phyloP scores from a whole-genome alignment of 257 asterid genomes.

The Nicotiana tabacum region DNA sequence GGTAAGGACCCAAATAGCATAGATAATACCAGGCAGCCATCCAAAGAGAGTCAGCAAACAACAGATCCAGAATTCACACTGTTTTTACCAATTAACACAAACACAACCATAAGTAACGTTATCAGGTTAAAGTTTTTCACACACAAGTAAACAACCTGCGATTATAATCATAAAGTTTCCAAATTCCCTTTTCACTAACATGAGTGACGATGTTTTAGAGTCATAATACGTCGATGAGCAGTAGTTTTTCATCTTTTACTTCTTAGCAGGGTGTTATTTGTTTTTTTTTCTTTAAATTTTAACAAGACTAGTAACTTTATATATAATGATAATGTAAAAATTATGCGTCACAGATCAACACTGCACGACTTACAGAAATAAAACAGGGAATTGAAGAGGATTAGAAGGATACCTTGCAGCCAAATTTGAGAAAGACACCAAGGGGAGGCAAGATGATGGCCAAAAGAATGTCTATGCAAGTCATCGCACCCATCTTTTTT shows the following conservation, averaged over 20 bases:
- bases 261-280: too few relatives aligned
- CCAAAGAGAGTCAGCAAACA: conserved; percentile 10
- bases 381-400: neutral
- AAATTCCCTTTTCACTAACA: too few relatives aligned
- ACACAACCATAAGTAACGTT: too few relatives aligned
- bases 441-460: conserved; percentile 28
- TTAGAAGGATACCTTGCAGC: conserved; percentile 21
- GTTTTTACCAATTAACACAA: neutral
- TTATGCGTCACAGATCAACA: too few relatives aligned
- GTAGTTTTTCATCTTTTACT: too few relatives aligned
- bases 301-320: too few relatives aligned
- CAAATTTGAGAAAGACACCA: conserved; percentile 28
- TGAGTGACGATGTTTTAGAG: too few relatives aligned
- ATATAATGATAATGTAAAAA: too few relatives aligned
- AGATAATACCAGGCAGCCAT: conserved; percentile 9
- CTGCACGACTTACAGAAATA: neutral
- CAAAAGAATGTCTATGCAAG: conserved; percentile 17
- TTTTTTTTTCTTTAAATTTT: too few relatives aligned
- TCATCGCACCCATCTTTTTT: conserved; percentile 11
- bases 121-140: neutral
- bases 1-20: neutral
- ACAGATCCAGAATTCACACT: conserved; percentile 13
- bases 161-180: too few relatives aligned
- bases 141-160: too few relatives aligned
- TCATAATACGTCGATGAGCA: too few relatives aligned